A percentile compares a stretch with the other conserved stretches of the same genome.
phyloP scores from a whole-genome alignment of 768 basidiomycete species.

The Lyophyllum decastes region DNA sequence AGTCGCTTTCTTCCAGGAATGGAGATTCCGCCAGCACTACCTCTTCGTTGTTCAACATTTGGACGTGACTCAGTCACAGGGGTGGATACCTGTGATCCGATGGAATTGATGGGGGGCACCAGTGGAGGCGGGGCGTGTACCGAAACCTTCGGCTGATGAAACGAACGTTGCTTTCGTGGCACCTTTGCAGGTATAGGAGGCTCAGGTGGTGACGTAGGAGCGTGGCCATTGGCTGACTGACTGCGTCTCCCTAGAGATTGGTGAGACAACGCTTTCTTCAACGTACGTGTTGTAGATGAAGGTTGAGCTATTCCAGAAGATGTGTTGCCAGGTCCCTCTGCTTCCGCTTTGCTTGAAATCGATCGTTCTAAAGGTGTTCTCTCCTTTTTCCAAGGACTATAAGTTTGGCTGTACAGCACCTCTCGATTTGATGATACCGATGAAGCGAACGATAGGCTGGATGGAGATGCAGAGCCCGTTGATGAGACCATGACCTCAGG shows the following conservation, averaged over 20 bases:
- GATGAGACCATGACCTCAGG: slow-evolving; percentile 14
- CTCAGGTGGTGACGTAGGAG: slow-evolving; percentile 28
- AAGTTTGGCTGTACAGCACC: slow-evolving; percentile 24
- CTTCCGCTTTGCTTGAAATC: slow-evolving; percentile 13
- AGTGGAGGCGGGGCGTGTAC: slow-evolving; percentile 52
- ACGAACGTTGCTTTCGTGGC: slow-evolving; percentile 61
- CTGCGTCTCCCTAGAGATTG: slow-evolving; percentile 46
- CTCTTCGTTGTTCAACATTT: slow-evolving; percentile 25
- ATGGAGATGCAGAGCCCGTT: slow-evolving; percentile 33
- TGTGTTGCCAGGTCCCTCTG: neutral
- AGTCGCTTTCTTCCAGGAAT: slow-evolving; percentile 52
- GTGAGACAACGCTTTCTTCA: slow-evolving; percentile 61
- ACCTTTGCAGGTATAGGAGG: slow-evolving; percentile 32
- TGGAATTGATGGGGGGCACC: slow-evolving; percentile 32
- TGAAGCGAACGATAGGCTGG: slow-evolving; percentile 46
- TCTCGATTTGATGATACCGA: slow-evolving; percentile 33
- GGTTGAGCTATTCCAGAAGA: slow-evolving; percentile 13
- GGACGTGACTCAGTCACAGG: slow-evolving; percentile 17
- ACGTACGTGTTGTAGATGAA: slow-evolving; percentile 28
- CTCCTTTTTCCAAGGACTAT: slow-evolving; percentile 26
- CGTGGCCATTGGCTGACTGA: slow-evolving; percentile 25
- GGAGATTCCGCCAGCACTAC: slow-evolving; percentile 26
- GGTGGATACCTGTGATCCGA: slow-evolving; percentile 26
- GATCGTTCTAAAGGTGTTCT: slow-evolving; percentile 27
- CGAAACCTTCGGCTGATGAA: slow-evolving; percentile 57